Base-by-base conservation (phyloP, 176 grass and related monocot species). In the Panicum miliaceum region DNA sequence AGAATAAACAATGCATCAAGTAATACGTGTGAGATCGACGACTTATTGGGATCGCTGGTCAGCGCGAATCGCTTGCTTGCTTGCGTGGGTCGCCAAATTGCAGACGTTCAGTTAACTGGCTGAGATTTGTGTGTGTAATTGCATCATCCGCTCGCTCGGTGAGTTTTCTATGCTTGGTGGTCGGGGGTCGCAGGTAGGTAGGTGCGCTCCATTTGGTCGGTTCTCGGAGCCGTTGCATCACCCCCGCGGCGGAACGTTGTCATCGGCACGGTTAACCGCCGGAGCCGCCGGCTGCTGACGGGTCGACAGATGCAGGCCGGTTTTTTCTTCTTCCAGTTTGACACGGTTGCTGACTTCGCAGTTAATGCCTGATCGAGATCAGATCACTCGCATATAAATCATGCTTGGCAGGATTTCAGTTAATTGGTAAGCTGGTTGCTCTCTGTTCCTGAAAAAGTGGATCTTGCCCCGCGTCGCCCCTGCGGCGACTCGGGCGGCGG, bases 151-250 rank as follows among this genome's bases (percentile, higher is more conserved):
- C 56, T 77, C 56, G 34, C 84, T 12, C 4, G 22, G 46, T 7
- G 25, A 58, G 26, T 77, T 84, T 45, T 53, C 16, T 54, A 29
- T 0, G 51, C 8, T 27, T 26, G 15, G 62, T 19, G 62, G 47
- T 51, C 22, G 9, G 14, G 18, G 35, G 77, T 80, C 57, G 45
- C 12, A 82, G 62, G 61, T 60, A 82, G 62, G 61, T 60, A 47
- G 62, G 53, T 82, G 79, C 40, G 65, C 29, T 83, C 80, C 86
- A 88, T 88, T 88, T 88, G 86, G 79, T 77, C 23, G n/a, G 16
- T 52, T 71, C 42, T 62, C 40, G 40, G 64, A 11, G 62, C 27
- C 76, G 4, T 50, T 53, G 14, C 85, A 87, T 86, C 65, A 71
- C 40, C 3, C 19, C 3, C 8, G 22, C 41, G 4, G 20, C 20